Conservation (phyloP, 2,329 filamentous ascomycete genomes). For the Fusarium buxicola region DNA sequence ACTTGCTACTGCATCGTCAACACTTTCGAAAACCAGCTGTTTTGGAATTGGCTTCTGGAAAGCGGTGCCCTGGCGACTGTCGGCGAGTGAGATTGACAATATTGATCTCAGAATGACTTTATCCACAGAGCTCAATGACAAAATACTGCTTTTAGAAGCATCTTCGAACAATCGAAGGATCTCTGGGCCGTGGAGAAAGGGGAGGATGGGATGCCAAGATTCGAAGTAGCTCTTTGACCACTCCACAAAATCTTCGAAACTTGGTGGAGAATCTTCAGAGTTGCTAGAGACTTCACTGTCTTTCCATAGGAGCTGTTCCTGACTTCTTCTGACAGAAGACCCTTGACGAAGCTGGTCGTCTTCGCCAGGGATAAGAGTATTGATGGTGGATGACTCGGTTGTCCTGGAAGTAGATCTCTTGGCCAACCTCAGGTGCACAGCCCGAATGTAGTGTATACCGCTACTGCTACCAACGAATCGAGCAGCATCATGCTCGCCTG, state of each 20-base stretch:
- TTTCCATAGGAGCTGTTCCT: slow-evolving; percentile 49
- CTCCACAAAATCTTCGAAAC: slow-evolving; percentile 61
- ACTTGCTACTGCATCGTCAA: slow-evolving; percentile 62
- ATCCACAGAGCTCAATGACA: slow-evolving; percentile 50
- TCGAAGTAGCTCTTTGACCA: slow-evolving; percentile 67
- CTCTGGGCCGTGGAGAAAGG: slow-evolving; percentile 66
- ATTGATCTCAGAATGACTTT: slow-evolving; percentile 60
- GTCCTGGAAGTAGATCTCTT: slow-evolving; percentile 39
- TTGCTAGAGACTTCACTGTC: slow-evolving; percentile 48
- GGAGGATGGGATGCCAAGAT: slow-evolving; percentile 68
- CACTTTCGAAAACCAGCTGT: slow-evolving; percentile 59
- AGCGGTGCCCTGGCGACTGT: slow-evolving; percentile 57
- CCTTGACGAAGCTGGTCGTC: slow-evolving; percentile 60
- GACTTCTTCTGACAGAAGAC: slow-evolving; percentile 19
- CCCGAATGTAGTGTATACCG: slow-evolving; percentile 69
- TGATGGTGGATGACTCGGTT: slow-evolving; percentile 31
- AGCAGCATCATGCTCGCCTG: slow-evolving; percentile 58
- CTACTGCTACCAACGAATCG: slow-evolving; percentile 69
- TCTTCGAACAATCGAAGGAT: slow-evolving; percentile 60
- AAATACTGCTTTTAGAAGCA: slow-evolving; percentile 50
- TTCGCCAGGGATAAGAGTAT: slow-evolving; percentile 64
- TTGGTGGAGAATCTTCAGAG: slow-evolving; percentile 8
- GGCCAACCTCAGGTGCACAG: slow-evolving; percentile 62
- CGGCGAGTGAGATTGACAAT: slow-evolving; percentile 65
- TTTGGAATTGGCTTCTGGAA: slow-evolving; percentile 52